Evolutionary conservation across 371 early-diverging fungal species (phyloP).

Genomic region (Mortierella sp.): DNA sequence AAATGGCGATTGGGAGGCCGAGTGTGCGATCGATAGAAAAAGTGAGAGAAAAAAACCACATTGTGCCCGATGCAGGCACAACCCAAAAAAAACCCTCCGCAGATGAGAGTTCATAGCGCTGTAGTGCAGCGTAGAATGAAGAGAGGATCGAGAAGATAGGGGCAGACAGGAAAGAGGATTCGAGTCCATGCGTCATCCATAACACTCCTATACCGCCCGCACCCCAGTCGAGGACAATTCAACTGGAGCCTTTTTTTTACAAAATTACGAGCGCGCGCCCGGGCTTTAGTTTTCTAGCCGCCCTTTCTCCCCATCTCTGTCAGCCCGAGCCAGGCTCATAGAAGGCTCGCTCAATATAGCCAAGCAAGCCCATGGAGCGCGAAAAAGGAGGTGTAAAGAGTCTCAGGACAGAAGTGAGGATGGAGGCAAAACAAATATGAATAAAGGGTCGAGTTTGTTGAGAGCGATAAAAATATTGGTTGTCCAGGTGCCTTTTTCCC

Average conservation of each 20-base stretch:
- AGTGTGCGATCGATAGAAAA: not conserved
- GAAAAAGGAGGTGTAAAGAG: constrained; percentile 52
- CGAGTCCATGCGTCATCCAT: not conserved
- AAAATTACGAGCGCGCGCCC: too few species aligned
- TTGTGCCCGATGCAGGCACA: constrained; percentile 20
- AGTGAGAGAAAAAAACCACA: constrained; percentile 19
- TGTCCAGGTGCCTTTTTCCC: constrained; percentile 20
- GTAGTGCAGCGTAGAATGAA: constrained; percentile 10
- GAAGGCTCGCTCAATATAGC: constrained; percentile 13
- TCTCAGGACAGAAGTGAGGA: constrained; percentile 29
- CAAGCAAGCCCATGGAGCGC: constrained; percentile 23
- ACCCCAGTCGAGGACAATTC: too few species aligned
- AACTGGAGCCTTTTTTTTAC: too few species aligned
- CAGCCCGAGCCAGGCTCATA: constrained; percentile 10
- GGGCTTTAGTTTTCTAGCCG: not conserved
- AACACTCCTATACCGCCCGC: not conserved
- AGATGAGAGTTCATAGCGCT: constrained; percentile 11
- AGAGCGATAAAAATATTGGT: constrained; percentile 34
- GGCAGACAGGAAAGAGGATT: constrained; percentile 3
- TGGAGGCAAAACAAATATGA: constrained; percentile 19
- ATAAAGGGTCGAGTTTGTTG: constrained; percentile 22
- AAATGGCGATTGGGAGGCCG: not conserved
- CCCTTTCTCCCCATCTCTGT: constrained; percentile 1
- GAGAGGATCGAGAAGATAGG: constrained; percentile 18
- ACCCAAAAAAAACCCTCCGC: too few species aligned